Percentiles rank a stretch among this genome's conserved stretches.
phyloP scores from a whole-genome alignment of 148 eudicot genomes.

The Chenopodium berlandieri region DNA sequence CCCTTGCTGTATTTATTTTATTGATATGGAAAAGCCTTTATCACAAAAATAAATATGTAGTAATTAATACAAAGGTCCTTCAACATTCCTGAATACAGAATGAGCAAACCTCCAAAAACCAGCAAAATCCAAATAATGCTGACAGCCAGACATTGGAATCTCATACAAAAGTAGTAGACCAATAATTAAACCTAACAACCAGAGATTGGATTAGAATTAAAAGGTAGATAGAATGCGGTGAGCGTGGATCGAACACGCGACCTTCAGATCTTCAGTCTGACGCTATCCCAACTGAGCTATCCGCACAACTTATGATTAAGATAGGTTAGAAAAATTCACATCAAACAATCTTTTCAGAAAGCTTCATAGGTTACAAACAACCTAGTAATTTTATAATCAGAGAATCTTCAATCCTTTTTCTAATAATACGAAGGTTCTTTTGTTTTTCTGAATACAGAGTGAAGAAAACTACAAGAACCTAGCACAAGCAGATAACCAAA shows the following conservation, averaged over 20 bases:
- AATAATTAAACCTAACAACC: too few species aligned
- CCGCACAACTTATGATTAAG: slow-evolving; percentile 12
- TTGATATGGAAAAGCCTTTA: too few species aligned
- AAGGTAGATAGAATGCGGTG: slow-evolving; percentile 30
- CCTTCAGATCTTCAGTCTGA: slow-evolving; percentile 63
- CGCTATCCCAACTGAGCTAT: slow-evolving; percentile 49
- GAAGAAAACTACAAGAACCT: background rate
- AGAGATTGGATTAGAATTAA: background rate
- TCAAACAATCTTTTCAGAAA: background rate
- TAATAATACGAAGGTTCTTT: background rate
- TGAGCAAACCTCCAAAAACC: too few species aligned
- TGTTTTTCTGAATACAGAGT: background rate
- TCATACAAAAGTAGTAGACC: too few species aligned
- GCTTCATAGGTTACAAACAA: background rate
- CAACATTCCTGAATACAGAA: too few species aligned
- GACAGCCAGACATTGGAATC: too few species aligned
- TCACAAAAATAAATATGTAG: too few species aligned
- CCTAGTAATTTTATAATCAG: background rate
- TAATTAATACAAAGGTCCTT: too few species aligned
- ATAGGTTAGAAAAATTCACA: background rate
- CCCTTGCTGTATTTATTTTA: too few species aligned
- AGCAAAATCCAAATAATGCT: too few species aligned
- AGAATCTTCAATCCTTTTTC: background rate
- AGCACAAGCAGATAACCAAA: background rate
- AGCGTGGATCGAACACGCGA: slow-evolving; percentile 99